Conservation (phyloP, 2,329 filamentous ascomycete genomes). For the Didymella sp. region DNA sequence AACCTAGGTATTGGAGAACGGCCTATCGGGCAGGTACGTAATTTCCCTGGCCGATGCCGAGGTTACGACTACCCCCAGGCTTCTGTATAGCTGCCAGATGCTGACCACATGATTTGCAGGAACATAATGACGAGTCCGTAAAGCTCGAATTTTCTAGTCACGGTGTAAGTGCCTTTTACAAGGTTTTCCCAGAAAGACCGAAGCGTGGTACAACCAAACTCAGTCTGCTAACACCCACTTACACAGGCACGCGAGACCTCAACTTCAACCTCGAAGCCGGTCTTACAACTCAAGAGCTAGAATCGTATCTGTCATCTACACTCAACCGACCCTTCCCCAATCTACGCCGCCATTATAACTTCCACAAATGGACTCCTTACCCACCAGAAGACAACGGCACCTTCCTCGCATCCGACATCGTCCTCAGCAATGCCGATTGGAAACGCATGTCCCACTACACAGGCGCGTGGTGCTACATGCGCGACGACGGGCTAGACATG, state of each 20-base stretch:
- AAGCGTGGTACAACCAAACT: not conserved
- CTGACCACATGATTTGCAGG: too few species aligned
- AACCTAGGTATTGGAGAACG: not conserved
- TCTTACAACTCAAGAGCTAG: not conserved
- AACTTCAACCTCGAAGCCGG: not conserved
- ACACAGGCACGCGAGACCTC: not conserved
- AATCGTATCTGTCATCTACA: not conserved
- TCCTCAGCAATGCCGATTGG: slow-evolving; percentile 24
- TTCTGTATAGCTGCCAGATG: too few species aligned
- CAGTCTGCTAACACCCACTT: not conserved
- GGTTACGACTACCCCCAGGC: not conserved
- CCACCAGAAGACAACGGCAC: not conserved
- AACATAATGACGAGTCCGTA: too few species aligned
- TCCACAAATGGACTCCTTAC: not conserved
- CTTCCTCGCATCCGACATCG: not conserved
- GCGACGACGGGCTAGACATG: slow-evolving; percentile 29
- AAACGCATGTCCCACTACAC: slow-evolving; percentile 7
- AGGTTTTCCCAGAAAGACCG: too few species aligned
- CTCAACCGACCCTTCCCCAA: not conserved
- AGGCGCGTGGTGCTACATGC: slow-evolving; percentile 22
- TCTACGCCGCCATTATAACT: not conserved
- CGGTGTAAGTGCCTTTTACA: too few species aligned
- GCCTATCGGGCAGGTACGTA: not conserved
- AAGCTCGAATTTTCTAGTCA: too few species aligned
- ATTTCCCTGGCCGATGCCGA: not conserved